Evolutionary conservation across 1,139 yeast species (phyloP).

Genomic region (Zygosaccharomyces pseudobailii): DNA sequence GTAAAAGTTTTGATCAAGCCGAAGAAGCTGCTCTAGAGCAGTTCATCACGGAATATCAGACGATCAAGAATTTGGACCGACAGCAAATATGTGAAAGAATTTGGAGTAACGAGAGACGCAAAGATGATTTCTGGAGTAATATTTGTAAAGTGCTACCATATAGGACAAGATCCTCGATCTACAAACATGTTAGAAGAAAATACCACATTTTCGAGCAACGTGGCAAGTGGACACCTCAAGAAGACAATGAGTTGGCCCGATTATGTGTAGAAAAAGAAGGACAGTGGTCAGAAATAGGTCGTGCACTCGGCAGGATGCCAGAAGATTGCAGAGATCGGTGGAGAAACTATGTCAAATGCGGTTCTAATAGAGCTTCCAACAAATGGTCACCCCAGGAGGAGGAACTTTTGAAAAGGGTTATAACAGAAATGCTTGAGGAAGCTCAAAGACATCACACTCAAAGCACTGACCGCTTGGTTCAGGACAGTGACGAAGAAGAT

Average conservation of each 20-base stretch:
- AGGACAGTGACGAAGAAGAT: conserved; percentile 22
- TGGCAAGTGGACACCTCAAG: conserved; percentile 84
- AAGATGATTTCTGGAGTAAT: conserved; percentile 86
- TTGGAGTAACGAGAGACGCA: conserved; percentile 80
- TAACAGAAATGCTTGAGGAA: conserved; percentile 39
- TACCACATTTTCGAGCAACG: conserved; percentile 82
- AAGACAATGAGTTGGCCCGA: conserved; percentile 61
- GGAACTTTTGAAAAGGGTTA: conserved; percentile 50
- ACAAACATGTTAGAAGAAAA: conserved; percentile 85
- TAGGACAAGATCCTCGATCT: conserved; percentile 80
- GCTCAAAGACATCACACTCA: conserved; percentile 18
- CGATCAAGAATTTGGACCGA: conserved; percentile 54
- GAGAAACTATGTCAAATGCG: conserved; percentile 93
- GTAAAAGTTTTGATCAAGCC: conserved; percentile 38
- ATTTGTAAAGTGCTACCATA: conserved; percentile 73
- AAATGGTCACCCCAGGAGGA: conserved; percentile 82
- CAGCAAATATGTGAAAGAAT: conserved; percentile 74
- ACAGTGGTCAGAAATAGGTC: conserved; percentile 83
- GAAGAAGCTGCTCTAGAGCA: conserved; percentile 70
- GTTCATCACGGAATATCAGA: conserved; percentile 65
- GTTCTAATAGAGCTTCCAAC: conserved; percentile 62
- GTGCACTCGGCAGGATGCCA: conserved; percentile 83
- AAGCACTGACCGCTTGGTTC: conserved; percentile 7
- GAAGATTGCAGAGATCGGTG: conserved; percentile 96
- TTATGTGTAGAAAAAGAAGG: conserved; percentile 66